phyloP scores from a whole-genome alignment of 1,284 basidiomycete species.

The Chalciporus piperatoides region DNA sequence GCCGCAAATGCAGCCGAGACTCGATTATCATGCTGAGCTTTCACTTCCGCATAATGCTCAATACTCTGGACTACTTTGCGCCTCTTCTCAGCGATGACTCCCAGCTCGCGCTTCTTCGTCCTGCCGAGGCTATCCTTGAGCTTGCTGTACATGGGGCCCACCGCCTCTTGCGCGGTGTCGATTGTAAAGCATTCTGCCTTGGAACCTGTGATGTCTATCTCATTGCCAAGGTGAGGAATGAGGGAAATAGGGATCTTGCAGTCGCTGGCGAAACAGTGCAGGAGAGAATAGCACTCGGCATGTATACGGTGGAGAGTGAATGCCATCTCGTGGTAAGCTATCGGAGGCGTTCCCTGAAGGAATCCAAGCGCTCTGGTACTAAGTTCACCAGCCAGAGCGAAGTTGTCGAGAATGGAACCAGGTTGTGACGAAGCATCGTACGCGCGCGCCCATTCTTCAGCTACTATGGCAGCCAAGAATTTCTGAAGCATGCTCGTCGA shows the following conservation, averaged over 20 bases:
- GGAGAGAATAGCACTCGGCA: conserved; percentile 74
- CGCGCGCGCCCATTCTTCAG: conserved; percentile 91
- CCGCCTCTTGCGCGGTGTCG: conserved; percentile 71
- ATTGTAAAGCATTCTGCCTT: conserved; percentile 75
- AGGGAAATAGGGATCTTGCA: conserved; percentile 81
- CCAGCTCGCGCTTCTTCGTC: conserved; percentile 76
- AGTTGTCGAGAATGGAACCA: conserved; percentile 49
- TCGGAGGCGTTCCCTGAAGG: conserved; percentile 72
- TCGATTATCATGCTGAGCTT: conserved; percentile 84
- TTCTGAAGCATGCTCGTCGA: conserved; percentile 92
- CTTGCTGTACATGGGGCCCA: conserved; percentile 68
- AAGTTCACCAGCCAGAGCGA: conserved; percentile 63
- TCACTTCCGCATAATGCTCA: conserved; percentile 80
- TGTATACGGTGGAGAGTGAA: conserved; percentile 79
- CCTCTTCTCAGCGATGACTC: conserved; percentile 76
- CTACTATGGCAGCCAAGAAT: conserved; percentile 77
- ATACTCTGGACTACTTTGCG: conserved; percentile 71
- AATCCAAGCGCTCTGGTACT: conserved; percentile 63
- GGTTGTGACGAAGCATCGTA: conserved; percentile 37
- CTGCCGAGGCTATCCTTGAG: conserved; percentile 72
- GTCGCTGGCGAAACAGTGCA: conserved; percentile 78
- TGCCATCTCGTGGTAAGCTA: conserved; percentile 91
- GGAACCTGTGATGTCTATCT: conserved; percentile 73
- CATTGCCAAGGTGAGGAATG: conserved; percentile 76
- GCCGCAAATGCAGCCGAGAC: conserved; percentile 88